Percentiles rank a stretch among this genome's conserved stretches.
Conservation (phyloP, 2,329 filamentous ascomycete species). For the Venturia nashicola region DNA sequence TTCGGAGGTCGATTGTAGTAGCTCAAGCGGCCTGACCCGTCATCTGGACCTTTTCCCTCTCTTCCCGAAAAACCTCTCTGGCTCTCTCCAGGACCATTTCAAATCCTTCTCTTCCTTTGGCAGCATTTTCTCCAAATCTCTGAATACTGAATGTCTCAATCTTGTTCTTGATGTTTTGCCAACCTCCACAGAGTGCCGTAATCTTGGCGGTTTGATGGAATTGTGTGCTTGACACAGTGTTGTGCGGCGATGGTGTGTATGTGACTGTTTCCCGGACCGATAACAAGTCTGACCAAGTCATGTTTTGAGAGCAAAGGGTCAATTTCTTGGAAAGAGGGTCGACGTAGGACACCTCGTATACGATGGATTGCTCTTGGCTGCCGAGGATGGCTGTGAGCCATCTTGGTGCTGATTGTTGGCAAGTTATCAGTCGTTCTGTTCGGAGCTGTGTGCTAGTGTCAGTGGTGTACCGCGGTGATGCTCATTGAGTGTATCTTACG, state of each 20-base stretch:
- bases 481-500: slow-evolving; percentile 31
- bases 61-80: slow-evolving; percentile 79
- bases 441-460: slow-evolving; percentile 39
- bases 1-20: not conserved
- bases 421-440: slow-evolving; percentile 57
- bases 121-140: slow-evolving; percentile 82
- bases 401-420: slow-evolving; percentile 56
- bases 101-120: slow-evolving; percentile 84
- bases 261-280: slow-evolving; percentile 86
- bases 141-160: slow-evolving; percentile 88
- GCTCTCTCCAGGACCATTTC: slow-evolving; percentile 92
- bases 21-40: not conserved
- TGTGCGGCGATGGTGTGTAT: slow-evolving; percentile 52
- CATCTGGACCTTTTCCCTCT: slow-evolving; percentile 45
- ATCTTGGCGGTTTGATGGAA: slow-evolving; percentile 88
- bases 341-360: slow-evolving; percentile 94
- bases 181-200: slow-evolving; percentile 87
- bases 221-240: slow-evolving; percentile 49
- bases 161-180: slow-evolving; percentile 92
- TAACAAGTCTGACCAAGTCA: slow-evolving; percentile 84
- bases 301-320: slow-evolving; percentile 91
- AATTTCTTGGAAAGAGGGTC: slow-evolving; percentile 73
- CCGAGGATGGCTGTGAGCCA: slow-evolving; percentile 76
- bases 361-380: slow-evolving; percentile 67
- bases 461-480: slow-evolving; percentile 2